Evolutionary conservation across 164 flowering plant genomes (phyloP).

Genomic region (Nymphaea colorata): DNA sequence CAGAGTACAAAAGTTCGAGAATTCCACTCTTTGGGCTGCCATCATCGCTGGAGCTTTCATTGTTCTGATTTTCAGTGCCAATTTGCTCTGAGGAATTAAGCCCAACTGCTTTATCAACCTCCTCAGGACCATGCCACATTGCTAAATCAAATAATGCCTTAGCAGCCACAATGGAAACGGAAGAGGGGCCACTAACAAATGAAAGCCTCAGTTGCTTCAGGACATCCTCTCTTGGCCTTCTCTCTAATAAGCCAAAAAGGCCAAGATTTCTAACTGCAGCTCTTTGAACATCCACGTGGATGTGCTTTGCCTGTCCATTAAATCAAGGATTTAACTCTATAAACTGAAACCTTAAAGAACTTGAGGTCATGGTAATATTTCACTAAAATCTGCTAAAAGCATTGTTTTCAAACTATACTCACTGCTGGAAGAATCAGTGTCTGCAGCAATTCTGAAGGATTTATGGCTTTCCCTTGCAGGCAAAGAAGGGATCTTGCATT

Average conservation of each 20-base stretch:
- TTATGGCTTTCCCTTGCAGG: constrained; percentile 42
- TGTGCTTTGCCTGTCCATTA: constrained; percentile 76
- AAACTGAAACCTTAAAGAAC: background rate
- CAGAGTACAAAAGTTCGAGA: constrained; percentile 63
- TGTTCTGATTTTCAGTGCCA: constrained; percentile 16
- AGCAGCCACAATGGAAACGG: constrained; percentile 51
- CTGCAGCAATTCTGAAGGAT: constrained; percentile 55
- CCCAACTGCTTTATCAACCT: constrained; percentile 53
- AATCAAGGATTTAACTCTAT: background rate
- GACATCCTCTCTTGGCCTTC: constrained; percentile 49
- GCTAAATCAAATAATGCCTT: constrained; percentile 76
- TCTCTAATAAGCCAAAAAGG: constrained; percentile 76
- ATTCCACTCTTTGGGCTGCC: constrained; percentile 25
- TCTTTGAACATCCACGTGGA: constrained; percentile 80
- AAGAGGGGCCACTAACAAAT: constrained; percentile 39
- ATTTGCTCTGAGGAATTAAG: constrained; percentile 12
- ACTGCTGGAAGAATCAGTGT: constrained; percentile 90
- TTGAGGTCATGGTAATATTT: background rate
- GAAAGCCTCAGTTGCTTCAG: constrained; percentile 68
- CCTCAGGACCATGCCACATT: constrained; percentile 83
- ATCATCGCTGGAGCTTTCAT: constrained; percentile 3
- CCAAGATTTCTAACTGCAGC: constrained; percentile 84
- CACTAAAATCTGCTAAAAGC: no score
- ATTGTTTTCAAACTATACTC: constrained; percentile 6
- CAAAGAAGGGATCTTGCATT: constrained; percentile 38